Base-by-base conservation (phyloP, 495 filamentous ascomycete genomes). In the Parathielavia appendiculata region DNA sequence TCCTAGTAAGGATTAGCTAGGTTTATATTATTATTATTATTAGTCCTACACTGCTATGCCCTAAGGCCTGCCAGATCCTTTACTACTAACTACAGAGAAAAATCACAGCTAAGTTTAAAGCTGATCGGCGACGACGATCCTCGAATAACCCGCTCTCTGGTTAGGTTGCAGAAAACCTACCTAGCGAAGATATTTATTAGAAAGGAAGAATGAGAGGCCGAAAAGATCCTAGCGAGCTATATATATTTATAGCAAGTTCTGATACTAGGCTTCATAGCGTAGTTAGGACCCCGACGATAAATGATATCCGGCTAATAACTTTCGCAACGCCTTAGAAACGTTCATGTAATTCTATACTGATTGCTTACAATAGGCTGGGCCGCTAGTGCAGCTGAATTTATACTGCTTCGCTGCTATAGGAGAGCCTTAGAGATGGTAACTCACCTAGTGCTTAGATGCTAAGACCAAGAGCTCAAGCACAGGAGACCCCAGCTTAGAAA, bases 111-210 rank as follows among this genome's bases (percentile, higher is more conserved):
- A 38, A 51, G 46, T 59, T 59, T 8, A 35, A 4, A 17, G 48
- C 48, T 12, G 48, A 51, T 9, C 30, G n/a, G 6, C n/a, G 35
- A 17, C 14, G 30, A 4, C 48, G 48, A 1, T 51, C 35, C 26
- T 46, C 53, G 19, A 51, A 60, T 14, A 60, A 56, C 57, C 57
- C 53, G 8, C 39, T 63, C 12, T 48, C 48, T 36, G 52, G 57
- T 4, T 53, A 63, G 48, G 48, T 34, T 5, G 23, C 51, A 3
- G 39, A 56, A 14, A 56, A 47, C 40, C 62, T 41, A 22, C 22
- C 40, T 5, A 58, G 56, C n/a, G 43, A 60, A 22, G 26, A 54
- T 7, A 35, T n/a, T 60, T 0, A 20, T 52, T 26, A 20, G 52
- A 3, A 16, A 46, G 16, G 39, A 41, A 17, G 45, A 51, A 51